phyloP scores from a whole-genome alignment of 768 basidiomycete species.

The Tephrocybe sp. region DNA sequence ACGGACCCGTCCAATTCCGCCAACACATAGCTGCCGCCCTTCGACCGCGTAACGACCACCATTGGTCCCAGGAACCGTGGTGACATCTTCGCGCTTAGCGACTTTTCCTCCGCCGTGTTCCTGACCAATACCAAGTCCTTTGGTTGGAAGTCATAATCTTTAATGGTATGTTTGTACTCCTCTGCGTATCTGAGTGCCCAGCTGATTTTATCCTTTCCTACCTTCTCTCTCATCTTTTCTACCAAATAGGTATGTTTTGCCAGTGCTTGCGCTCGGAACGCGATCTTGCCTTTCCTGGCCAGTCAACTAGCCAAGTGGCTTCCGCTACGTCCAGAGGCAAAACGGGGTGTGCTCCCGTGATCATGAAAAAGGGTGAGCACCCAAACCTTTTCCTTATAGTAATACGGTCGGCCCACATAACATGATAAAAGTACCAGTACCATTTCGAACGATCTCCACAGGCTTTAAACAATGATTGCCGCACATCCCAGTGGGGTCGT shows the following conservation, averaged over 20 bases:
- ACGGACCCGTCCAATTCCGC: background rate
- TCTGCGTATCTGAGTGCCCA: background rate
- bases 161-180: constrained; percentile 1
- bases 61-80: too few relatives aligned
- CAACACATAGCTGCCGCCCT: too few relatives aligned
- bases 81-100: background rate
- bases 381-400: too few relatives aligned
- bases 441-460: too few relatives aligned
- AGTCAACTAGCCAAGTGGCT: constrained; percentile 3
- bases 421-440: too few relatives aligned
- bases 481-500: constrained; percentile 23
- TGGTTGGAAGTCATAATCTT: background rate
- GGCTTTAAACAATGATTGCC: constrained; percentile 15
- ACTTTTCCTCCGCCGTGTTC: too few relatives aligned
- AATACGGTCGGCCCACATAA: too few relatives aligned
- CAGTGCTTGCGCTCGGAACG: too few relatives aligned
- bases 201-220: too few relatives aligned
- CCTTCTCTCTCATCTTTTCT: too few relatives aligned
- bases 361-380: background rate
- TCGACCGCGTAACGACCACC: too few relatives aligned
- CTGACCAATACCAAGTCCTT: background rate
- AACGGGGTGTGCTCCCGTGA: constrained; percentile 7
- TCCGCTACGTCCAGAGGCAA: constrained; percentile 2
- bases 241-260: too few relatives aligned
- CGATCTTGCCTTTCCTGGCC: background rate